Percentiles rank a stretch among this genome's conserved stretches.
Evolutionary conservation across 2,329 filamentous ascomycete genomes (phyloP).

Genomic region (Tolypocladium amazonense): DNA sequence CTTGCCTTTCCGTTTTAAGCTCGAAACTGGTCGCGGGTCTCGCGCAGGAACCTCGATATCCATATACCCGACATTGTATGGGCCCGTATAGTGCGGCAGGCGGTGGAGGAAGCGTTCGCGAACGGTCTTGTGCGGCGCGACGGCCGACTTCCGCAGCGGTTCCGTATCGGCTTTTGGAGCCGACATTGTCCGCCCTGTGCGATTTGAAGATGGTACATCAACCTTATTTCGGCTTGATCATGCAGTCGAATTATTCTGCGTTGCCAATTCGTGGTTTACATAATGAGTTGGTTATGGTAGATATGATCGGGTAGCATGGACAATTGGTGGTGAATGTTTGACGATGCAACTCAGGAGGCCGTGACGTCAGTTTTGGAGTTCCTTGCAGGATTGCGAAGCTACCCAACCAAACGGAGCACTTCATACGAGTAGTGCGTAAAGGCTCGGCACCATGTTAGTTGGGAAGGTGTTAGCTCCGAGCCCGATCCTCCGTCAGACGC

Average conservation of each 20-base stretch:
- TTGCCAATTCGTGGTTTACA: background rate
- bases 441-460: background rate
- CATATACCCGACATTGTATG: slow-evolving; percentile 57
- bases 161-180: background rate
- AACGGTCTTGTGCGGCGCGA: slow-evolving; percentile 17
- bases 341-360: background rate
- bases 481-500: background rate
- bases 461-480: background rate
- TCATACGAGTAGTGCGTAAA: no score
- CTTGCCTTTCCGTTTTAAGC: slow-evolving; percentile 26
- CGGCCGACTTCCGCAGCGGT: slow-evolving; percentile 8
- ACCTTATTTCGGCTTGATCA: background rate
- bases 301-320: background rate
- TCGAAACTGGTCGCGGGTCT: slow-evolving; percentile 26
- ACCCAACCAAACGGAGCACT: no score
- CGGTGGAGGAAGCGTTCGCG: slow-evolving; percentile 29
- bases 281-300: no score
- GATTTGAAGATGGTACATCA: background rate
- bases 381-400: background rate
- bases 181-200: background rate
- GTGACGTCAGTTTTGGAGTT: background rate
- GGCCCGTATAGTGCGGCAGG: slow-evolving; percentile 53
- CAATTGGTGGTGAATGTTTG: background rate
- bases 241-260: background rate
- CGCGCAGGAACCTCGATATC: slow-evolving; percentile 53